Conservation (phyloP, 192 early-diverging fungal species). For the Backusella australiensis region DNA sequence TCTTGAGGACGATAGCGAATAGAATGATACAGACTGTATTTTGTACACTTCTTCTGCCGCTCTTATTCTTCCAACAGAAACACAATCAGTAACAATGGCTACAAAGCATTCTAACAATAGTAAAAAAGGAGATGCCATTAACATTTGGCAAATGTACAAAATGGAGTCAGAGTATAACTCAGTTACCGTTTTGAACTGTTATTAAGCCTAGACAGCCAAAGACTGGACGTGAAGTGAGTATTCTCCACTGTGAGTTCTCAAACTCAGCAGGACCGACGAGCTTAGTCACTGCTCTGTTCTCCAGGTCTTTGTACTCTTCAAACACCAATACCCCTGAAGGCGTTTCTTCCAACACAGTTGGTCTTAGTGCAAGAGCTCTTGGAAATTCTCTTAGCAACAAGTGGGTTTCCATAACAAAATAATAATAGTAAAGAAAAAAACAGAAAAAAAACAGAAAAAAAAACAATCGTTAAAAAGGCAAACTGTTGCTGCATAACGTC, state of each 20-base stretch:
- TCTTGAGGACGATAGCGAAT: constrained; percentile 70
- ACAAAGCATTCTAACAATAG: constrained; percentile 61
- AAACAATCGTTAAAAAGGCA: background rate
- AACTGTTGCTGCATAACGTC: too few species aligned
- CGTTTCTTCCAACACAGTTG: constrained; percentile 38
- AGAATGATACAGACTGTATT: constrained; percentile 70
- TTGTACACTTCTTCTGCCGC: constrained; percentile 64
- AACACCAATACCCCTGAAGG: constrained; percentile 33
- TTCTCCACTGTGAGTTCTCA: constrained; percentile 38
- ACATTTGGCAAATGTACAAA: background rate
- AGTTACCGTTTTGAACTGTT: constrained; percentile 48
- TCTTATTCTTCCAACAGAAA: constrained; percentile 57
- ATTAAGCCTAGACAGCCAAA: constrained; percentile 59
- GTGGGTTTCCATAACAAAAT: constrained; percentile 31
- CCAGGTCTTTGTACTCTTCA: constrained; percentile 19
- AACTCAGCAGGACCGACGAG: constrained; percentile 36
- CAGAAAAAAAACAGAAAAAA: background rate
- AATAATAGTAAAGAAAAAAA: background rate
- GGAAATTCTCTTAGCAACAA: constrained; percentile 47
- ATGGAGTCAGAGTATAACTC: background rate
- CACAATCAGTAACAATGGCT: constrained; percentile 65
- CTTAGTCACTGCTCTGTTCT: constrained; percentile 33
- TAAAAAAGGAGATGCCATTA: background rate
- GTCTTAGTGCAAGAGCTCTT: constrained; percentile 57
- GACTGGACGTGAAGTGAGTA: constrained; percentile 41